Conservation (phyloP, 768 basidiomycete genomes). For the Clitopilus hobsonii region DNA sequence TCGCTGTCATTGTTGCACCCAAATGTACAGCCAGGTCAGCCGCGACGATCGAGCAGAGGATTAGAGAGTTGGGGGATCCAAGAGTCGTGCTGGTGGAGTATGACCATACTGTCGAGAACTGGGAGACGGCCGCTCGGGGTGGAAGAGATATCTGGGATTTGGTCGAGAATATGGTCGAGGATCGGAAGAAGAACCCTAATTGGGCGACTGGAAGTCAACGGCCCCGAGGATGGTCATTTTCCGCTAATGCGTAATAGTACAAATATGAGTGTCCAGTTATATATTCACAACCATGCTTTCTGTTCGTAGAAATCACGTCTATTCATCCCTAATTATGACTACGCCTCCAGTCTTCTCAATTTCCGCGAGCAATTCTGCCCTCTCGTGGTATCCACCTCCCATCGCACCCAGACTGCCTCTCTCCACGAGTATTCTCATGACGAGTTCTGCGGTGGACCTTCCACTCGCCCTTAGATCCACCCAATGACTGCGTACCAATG, state of each 20-base stretch:
- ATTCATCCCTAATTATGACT: too few relatives aligned
- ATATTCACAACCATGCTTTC: too few relatives aligned
- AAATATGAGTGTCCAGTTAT: too few relatives aligned
- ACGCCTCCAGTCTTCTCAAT: too few relatives aligned
- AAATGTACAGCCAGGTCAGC: conserved; percentile 7
- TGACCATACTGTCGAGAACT: conserved; percentile 10
- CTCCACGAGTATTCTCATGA: too few relatives aligned
- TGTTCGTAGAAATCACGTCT: too few relatives aligned
- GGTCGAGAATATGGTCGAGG: conserved; percentile 14
- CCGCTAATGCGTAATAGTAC: background rate
- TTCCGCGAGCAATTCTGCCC: too few relatives aligned
- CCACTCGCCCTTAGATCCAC: too few relatives aligned
- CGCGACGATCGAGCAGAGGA: conserved; percentile 11
- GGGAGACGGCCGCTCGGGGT: conserved; percentile 11
- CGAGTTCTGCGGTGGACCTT: too few relatives aligned
- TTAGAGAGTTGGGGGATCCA: conserved; percentile 14
- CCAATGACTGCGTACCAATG: too few relatives aligned
- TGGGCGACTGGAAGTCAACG: background rate
- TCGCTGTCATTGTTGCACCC: conserved; percentile 12
- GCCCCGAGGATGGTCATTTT: background rate
- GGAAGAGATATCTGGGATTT: conserved; percentile 14
- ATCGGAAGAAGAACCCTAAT: conserved; percentile 4
- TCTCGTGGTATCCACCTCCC: too few relatives aligned
- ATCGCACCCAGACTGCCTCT: too few relatives aligned
- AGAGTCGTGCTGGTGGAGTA: conserved; percentile 16